These are phyloP conservation scores for Russula sp. DNA, from an alignment of 768 basidiomycete genomes.

Conservation along the genomic window DNA sequence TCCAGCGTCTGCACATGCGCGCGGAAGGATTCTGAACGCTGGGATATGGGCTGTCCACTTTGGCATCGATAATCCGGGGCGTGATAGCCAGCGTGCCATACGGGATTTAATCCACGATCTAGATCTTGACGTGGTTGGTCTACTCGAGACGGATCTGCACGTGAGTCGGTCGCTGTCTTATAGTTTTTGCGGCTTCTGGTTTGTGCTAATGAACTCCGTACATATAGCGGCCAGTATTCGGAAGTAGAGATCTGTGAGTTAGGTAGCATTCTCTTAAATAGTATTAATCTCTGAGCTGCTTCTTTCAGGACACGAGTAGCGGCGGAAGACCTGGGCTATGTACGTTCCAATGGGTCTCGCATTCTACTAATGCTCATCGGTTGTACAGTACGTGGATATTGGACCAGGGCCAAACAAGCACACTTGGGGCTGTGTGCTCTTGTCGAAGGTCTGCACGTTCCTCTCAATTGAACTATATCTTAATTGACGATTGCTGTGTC, in stretches of 20 bases:
- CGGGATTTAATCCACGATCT: conserved; percentile 62
- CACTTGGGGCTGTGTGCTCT: conserved; percentile 80
- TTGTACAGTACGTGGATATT: conserved; percentile 67
- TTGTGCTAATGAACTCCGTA: not conserved
- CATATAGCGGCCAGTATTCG: conserved; percentile 59
- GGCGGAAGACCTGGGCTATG: conserved; percentile 74
- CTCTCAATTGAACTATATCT: not conserved
- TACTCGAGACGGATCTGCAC: conserved; percentile 81
- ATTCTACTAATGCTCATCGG: not conserved
- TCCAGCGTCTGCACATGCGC: conserved; percentile 46
- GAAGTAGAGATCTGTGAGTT: conserved; percentile 74
- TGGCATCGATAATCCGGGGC: conserved; percentile 66
- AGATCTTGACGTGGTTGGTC: conserved; percentile 77
- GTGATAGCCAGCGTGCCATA: conserved; percentile 66
- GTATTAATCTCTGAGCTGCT: conserved; percentile 6
- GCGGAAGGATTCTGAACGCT: conserved; percentile 61
- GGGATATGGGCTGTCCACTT: conserved; percentile 95
- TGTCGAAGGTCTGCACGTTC: conserved; percentile 55
- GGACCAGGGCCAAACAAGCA: conserved; percentile 85
- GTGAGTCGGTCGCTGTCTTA: conserved; percentile 35
- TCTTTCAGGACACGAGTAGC: conserved; percentile 59
- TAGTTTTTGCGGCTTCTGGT: not conserved
- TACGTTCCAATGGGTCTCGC: conserved; percentile 31
- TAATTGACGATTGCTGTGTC: not conserved
- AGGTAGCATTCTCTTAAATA: not conserved